Evolutionary conservation across 2,329 filamentous ascomycete genomes (phyloP).

Genomic region (Fonsecaea multimorphosa): DNA sequence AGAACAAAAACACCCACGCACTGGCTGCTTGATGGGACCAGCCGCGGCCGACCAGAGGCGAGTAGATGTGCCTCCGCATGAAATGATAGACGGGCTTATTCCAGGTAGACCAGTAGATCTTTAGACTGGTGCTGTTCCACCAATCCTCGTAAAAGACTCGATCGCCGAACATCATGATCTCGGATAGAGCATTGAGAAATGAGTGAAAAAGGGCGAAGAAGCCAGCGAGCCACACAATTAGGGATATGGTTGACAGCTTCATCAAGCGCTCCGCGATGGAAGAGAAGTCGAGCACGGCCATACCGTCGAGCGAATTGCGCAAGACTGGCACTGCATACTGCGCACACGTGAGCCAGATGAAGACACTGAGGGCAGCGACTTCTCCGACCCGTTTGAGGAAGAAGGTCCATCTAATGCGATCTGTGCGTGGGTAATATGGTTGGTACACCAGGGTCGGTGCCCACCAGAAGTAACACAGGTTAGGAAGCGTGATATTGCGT

Average conservation of each 20-base stretch:
- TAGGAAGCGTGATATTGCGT: slow-evolving; percentile 83
- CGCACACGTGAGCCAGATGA: slow-evolving; percentile 93
- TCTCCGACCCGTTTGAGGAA: slow-evolving; percentile 83
- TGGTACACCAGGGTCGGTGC: slow-evolving; percentile 96
- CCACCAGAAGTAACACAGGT: slow-evolving; percentile 96
- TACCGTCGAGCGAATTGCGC: slow-evolving; percentile 86
- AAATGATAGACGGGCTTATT: slow-evolving; percentile 98
- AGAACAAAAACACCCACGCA: slow-evolving; percentile 83
- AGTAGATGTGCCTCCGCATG: slow-evolving; percentile 93
- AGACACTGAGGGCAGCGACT: slow-evolving; percentile 76
- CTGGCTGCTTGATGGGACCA: slow-evolving; percentile 75
- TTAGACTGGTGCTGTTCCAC: slow-evolving; percentile 92
- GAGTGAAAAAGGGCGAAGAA: slow-evolving; percentile 98
- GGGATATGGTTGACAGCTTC: slow-evolving; percentile 92
- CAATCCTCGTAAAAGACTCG: slow-evolving; percentile 95
- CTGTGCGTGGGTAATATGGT: slow-evolving; percentile 88
- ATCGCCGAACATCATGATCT: slow-evolving; percentile 88
- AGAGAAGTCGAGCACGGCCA: slow-evolving; percentile 77
- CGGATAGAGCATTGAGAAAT: slow-evolving; percentile 86
- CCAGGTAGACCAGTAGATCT: slow-evolving; percentile 93
- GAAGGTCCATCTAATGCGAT: slow-evolving; percentile 83
- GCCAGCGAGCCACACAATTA: slow-evolving; percentile 95
- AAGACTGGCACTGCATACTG: slow-evolving; percentile 93
- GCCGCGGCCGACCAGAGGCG: slow-evolving; percentile 82
- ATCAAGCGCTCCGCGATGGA: slow-evolving; percentile 88